Conservation (phyloP, 2,329 filamentous ascomycete species). For the Penicillium sp. region DNA sequence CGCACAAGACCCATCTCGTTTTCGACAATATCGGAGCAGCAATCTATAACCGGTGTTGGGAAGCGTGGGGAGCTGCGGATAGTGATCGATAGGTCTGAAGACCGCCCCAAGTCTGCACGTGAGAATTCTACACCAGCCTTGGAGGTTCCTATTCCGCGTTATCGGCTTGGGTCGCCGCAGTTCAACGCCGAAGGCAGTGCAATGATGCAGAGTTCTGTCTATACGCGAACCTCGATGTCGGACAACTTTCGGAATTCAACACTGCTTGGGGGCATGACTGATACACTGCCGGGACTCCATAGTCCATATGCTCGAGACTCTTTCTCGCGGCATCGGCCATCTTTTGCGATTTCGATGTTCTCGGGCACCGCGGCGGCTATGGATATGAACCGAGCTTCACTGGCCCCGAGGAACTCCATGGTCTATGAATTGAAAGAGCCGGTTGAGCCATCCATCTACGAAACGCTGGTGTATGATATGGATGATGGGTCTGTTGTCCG, state of each 20-base stretch:
- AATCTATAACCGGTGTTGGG: slow-evolving; percentile 36
- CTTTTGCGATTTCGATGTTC: slow-evolving; percentile 41
- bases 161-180: slow-evolving; percentile 76
- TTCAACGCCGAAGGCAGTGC: slow-evolving; percentile 77
- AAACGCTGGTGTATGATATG: slow-evolving; percentile 75
- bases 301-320: slow-evolving; percentile 30
- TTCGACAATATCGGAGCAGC: slow-evolving; percentile 69
- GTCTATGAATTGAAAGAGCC: slow-evolving; percentile 61
- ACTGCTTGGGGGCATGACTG: slow-evolving; percentile 46
- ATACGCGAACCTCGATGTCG: slow-evolving; percentile 63
- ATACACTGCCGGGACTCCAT: slow-evolving; percentile 23
- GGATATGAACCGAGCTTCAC: slow-evolving; percentile 33
- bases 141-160: slow-evolving; percentile 77
- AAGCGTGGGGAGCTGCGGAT: slow-evolving; percentile 72
- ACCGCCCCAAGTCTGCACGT: slow-evolving; percentile 64
- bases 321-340: slow-evolving; percentile 28
- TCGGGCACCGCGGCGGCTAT: slow-evolving; percentile 34
- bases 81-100: slow-evolving; percentile 71
- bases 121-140: slow-evolving; percentile 56
- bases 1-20: slow-evolving; percentile 71
- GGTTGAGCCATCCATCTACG: slow-evolving; percentile 67
- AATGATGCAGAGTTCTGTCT: slow-evolving; percentile 76
- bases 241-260: slow-evolving; percentile 69
- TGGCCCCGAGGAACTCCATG: slow-evolving; percentile 41
- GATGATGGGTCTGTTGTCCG: slow-evolving; percentile 81